Conservation (phyloP, 495 filamentous ascomycete species). For the Penicillium verhagenii region DNA sequence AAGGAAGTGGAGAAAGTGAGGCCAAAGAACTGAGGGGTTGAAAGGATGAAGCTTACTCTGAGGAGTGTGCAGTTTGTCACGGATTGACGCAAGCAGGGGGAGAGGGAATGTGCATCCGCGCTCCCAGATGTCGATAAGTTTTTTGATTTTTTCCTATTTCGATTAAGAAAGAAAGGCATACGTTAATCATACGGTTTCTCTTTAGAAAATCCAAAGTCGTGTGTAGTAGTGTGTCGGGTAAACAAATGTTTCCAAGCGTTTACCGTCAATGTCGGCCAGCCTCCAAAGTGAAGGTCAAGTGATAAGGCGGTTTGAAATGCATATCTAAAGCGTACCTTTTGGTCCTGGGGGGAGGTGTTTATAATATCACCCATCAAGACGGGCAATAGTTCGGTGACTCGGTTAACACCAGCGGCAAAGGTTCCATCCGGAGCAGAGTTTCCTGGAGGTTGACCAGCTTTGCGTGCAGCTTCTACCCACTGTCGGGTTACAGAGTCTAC, state of each 20-base stretch:
- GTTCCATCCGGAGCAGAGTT: slow-evolving; percentile 81
- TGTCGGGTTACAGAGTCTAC: slow-evolving; percentile 99
- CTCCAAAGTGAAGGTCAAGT: too few species aligned
- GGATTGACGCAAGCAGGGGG: slow-evolving; percentile 79
- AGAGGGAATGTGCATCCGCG: slow-evolving; percentile 87
- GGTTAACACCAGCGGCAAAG: slow-evolving; percentile 91
- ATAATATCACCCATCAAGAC: slow-evolving; percentile 95
- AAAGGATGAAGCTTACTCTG: slow-evolving; percentile 55
- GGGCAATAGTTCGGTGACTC: slow-evolving; percentile 92
- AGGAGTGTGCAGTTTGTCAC: slow-evolving; percentile 70
- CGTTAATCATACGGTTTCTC: slow-evolving; percentile 50
- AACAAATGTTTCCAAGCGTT: neutral
- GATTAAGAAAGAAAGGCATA: slow-evolving; percentile 37
- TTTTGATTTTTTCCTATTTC: slow-evolving; percentile 92
- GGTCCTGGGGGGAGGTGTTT: slow-evolving; percentile 82
- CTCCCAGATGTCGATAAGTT: slow-evolving; percentile 97
- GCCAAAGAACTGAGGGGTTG: neutral
- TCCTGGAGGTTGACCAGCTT: slow-evolving; percentile 75
- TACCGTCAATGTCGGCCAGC: too few species aligned
- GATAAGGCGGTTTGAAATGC: slow-evolving; percentile 13
- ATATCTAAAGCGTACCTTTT: slow-evolving; percentile 86
- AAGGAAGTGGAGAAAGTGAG: too few species aligned
- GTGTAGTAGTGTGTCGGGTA: slow-evolving; percentile 11
- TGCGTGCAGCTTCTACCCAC: slow-evolving; percentile 94
- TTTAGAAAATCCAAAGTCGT: slow-evolving; percentile 15